Percentiles rank a stretch among this genome's conserved stretches.
phyloP scores from a whole-genome alignment of 1,139 yeast genomes.

The Saccharomyces hybrid region DNA sequence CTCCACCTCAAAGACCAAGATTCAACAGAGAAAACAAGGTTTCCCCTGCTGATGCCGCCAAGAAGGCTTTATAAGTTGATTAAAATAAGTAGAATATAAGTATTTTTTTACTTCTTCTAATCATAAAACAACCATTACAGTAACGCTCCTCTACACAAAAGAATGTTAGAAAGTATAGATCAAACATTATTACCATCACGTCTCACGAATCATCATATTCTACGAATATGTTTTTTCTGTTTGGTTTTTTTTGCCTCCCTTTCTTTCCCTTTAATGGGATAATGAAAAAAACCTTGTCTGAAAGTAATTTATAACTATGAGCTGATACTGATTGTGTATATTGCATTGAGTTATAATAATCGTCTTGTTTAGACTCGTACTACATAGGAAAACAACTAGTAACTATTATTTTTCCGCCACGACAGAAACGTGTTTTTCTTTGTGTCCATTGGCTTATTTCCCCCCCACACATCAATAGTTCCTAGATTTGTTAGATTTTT shows the following conservation, averaged over 20 bases:
- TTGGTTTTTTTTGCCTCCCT: background rate
- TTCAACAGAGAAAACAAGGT: conserved; percentile 88
- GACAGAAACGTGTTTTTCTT: background rate
- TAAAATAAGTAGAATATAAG: background rate
- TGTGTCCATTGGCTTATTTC: background rate
- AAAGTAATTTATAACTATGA: background rate
- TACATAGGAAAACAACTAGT: background rate
- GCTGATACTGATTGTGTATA: background rate
- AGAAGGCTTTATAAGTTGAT: conserved; percentile 56
- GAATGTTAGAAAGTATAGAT: no score
- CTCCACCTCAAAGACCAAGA: conserved; percentile 99
- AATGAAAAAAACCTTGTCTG: background rate
- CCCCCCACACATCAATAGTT: background rate
- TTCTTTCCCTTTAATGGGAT: background rate
- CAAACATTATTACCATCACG: background rate
- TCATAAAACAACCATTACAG: background rate
- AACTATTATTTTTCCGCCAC: background rate
- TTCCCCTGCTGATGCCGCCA: conserved; percentile 96
- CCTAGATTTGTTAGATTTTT: background rate
- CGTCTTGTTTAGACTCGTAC: background rate
- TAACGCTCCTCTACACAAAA: no score
- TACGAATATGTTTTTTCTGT: no score
- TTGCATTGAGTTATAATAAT: background rate
- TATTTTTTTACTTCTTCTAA: background rate
- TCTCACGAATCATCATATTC: background rate